Percentiles rank a stretch among this genome's conserved stretches.
These are phyloP conservation scores for Xylaria flabelliformis DNA, from an alignment of 495 filamentous ascomycete genomes.

Conservation along the genomic window DNA sequence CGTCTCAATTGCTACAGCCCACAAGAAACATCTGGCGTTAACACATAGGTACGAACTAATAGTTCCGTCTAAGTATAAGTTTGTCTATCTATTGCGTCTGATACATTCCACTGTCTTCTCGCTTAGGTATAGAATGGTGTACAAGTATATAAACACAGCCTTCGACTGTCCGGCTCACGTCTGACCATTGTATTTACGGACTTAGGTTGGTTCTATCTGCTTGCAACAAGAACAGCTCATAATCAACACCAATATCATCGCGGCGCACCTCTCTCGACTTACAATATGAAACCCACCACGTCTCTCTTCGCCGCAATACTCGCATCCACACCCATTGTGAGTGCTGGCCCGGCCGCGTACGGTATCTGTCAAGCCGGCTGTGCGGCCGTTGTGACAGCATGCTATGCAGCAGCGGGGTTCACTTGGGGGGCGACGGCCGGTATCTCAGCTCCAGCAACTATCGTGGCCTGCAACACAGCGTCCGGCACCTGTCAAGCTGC, in stretches of 20 bases:
- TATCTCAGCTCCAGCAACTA: constrained; percentile 43
- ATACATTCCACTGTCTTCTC: not conserved
- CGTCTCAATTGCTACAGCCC: not conserved
- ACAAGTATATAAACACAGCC: not conserved
- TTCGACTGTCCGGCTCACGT: not conserved
- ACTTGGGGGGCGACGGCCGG: constrained; percentile 54
- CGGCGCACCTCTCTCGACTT: not conserved
- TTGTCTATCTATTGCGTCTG: not conserved
- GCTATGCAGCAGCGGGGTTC: constrained; percentile 58
- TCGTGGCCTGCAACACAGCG: constrained; percentile 56
- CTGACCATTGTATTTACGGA: not conserved
- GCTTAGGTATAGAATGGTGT: not conserved
- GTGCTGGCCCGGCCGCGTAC: constrained; percentile 50
- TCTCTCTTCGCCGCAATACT: constrained; percentile 21
- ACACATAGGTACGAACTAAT: not conserved
- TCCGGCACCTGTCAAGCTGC: constrained; percentile 57
- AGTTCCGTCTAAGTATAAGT: not conserved
- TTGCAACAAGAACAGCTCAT: not conserved
- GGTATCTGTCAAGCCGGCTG: constrained; percentile 61
- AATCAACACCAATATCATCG: not conserved
- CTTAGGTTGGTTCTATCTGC: not conserved
- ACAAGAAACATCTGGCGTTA: not conserved
- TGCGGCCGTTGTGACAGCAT: constrained; percentile 55
- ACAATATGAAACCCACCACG: constrained; percentile 26
- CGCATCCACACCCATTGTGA: constrained; percentile 9